Conservation (phyloP, 768 basidiomycete species). For the Pulveroboletus sp. region DNA sequence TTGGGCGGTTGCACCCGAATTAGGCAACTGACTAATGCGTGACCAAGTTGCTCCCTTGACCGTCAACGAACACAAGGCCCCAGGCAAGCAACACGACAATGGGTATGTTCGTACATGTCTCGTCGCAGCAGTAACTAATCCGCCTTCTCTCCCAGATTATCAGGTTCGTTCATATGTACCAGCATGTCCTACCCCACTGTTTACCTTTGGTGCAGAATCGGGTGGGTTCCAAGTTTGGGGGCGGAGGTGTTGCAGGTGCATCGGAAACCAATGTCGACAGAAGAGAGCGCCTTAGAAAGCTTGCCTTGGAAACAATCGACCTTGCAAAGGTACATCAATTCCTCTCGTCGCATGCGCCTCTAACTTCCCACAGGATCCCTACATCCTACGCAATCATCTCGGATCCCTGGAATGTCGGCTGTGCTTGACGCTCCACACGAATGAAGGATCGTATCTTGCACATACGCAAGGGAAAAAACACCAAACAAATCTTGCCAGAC, state of each 20-base stretch:
- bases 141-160: slow-evolving; percentile 44
- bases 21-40: slow-evolving; percentile 4
- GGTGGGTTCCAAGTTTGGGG: slow-evolving; percentile 93
- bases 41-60: neutral
- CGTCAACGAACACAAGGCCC: slow-evolving; percentile 1
- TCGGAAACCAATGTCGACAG: slow-evolving; percentile 95
- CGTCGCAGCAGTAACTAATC: slow-evolving; percentile 2
- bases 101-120: slow-evolving; percentile 24
- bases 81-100: slow-evolving; percentile 13
- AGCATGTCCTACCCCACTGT: neutral
- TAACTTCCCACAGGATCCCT: slow-evolving; percentile 68
- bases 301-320: slow-evolving; percentile 96
- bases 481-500: slow-evolving; percentile 94
- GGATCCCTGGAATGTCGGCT: slow-evolving; percentile 98
- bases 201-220: slow-evolving; percentile 61
- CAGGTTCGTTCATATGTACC: slow-evolving; percentile 44
- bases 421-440: slow-evolving; percentile 97
- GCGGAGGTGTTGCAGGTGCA: slow-evolving; percentile 92
- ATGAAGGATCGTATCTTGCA: slow-evolving; percentile 97
- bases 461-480: slow-evolving; percentile 99
- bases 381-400: slow-evolving; percentile 97
- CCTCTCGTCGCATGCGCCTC: neutral
- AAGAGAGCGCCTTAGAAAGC: slow-evolving; percentile 88
- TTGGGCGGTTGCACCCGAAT: slow-evolving; percentile 12
- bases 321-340: slow-evolving; percentile 73